A percentile compares a stretch with the other conserved stretches of the same genome.
These are phyloP conservation scores for Larix kaempferi DNA, from an alignment of 75 land plant genomes.

Conservation along the genomic window DNA sequence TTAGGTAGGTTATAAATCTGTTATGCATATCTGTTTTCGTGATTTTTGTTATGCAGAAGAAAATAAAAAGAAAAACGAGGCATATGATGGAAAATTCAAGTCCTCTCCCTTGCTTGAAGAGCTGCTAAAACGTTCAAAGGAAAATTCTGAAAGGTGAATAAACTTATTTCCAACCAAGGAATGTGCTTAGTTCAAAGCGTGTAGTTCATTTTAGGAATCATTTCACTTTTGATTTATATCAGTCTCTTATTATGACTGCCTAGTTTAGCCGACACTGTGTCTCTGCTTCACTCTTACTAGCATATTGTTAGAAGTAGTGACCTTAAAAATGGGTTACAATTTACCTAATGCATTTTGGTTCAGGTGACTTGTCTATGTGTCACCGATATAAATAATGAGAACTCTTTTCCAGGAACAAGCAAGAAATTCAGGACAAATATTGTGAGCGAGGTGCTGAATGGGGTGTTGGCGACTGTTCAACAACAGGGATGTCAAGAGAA, in stretches of 20 bases:
- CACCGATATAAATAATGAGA: background rate
- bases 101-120: slow-evolving; percentile 72
- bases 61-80: slow-evolving; percentile 78
- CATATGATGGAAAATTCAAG: slow-evolving; percentile 70
- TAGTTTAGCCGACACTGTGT: background rate
- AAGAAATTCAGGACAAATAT: slow-evolving; percentile 79
- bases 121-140: slow-evolving; percentile 72
- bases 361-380: too few species aligned
- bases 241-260: background rate
- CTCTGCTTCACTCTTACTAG: slow-evolving; percentile 2
- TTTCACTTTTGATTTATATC: background rate
- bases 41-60: slow-evolving; percentile 45
- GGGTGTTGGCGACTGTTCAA: slow-evolving; percentile 98
- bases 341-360: background rate
- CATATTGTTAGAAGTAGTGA: background rate
- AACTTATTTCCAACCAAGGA: background rate
- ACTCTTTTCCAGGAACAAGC: slow-evolving; percentile 61
- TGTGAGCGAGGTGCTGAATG: slow-evolving; percentile 98
- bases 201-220: background rate
- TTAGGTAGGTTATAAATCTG: background rate
- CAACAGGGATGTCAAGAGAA: slow-evolving; percentile 59
- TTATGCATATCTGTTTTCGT: background rate
- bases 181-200: slow-evolving; percentile 3
- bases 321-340: background rate
- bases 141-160: slow-evolving; percentile 70